phyloP scores from a whole-genome alignment of 805 yeast species.

The Zygosaccharomyces pseudorouxii region DNA sequence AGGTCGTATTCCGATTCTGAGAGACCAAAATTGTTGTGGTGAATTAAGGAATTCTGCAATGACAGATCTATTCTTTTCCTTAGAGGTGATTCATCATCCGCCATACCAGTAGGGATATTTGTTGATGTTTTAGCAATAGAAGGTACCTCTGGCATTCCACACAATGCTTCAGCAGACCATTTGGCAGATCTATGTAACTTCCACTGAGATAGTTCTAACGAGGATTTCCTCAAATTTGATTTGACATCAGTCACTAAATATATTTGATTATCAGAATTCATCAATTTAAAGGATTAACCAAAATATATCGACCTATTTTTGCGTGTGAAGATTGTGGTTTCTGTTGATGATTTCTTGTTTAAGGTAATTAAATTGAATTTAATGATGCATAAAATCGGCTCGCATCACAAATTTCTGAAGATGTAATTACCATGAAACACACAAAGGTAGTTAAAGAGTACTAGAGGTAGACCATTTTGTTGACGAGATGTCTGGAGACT shows the following conservation, averaged over 20 bases:
- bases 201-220: slow-evolving; percentile 46
- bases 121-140: not conserved
- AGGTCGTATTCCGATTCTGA: slow-evolving; percentile 40
- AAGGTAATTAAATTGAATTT: not conserved
- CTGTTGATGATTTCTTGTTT: not conserved
- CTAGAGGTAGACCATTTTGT: not conserved
- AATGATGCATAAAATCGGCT: not conserved
- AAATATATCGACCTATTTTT: not conserved
- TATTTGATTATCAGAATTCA: slow-evolving; percentile 5
- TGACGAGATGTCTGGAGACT: slow-evolving; percentile 1
- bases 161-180: slow-evolving; percentile 80
- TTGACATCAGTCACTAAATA: slow-evolving; percentile 17
- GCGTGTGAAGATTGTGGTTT: not conserved
- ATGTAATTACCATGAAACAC: not conserved
- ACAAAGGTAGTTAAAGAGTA: not conserved
- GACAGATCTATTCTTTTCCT: slow-evolving; percentile 12
- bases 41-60: slow-evolving; percentile 3
- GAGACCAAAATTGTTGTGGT: slow-evolving; percentile 13
- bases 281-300: not conserved
- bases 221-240: slow-evolving; percentile 38
- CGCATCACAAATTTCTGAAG: slow-evolving; percentile 3
- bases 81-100: slow-evolving; percentile 25
- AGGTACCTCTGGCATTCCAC: slow-evolving; percentile 43
- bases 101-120: slow-evolving; percentile 14
- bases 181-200: slow-evolving; percentile 68